Evolutionary conservation across 306 rosid species (phyloP), one percentile per base, ranked within the genome.

Genomic region (Cicer judaicum): DNA sequence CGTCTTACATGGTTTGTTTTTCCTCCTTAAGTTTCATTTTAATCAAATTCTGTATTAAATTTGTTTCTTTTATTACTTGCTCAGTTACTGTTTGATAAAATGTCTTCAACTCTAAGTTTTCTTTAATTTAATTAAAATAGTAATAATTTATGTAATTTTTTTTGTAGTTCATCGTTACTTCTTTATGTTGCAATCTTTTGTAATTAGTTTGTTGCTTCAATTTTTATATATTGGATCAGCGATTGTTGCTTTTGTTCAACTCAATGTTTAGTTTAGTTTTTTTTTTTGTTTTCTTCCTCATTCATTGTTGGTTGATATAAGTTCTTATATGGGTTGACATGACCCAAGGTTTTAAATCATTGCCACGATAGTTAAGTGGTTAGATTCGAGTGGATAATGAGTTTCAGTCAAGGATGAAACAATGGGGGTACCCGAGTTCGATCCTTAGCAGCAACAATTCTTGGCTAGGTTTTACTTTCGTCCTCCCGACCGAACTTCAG

Each of bases 1-100:
- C 16, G 89, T 89, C 65, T 72, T 89, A n/a, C 93, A 81, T 40
- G 93, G 91, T 89, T 70, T 67, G 15, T 46, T 7, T 62, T 71
- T 18, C 40, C 10, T 34, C 29, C 10, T 59, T 57, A 11, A 21
- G 10, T 56, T 15, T 70, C 7, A n/a, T 48, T 34, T 7, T 9
- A 10, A n/a, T 41, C 53, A 13, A 24, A 47, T 43, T 43, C 44
- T 64, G 18, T 11, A 34, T n/a, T 4, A 7, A 56, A 15, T 72
- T 42, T 1, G 7, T 18, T 40, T 40, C 13, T 8, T 15, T 64
- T 13, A 40, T 65, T 6, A 40, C 36, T n/a, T 40, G 10, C 44
- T 7, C 12, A n/a, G 19, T 62, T 62, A 60, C n/a, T 11, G 67
- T 61, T 61, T 40, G 12, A 38, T 12, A 15, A 54, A 18, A 8